Evolutionary conservation across 257 asterid genomes (phyloP), one percentile per base, ranked within the genome.

Genomic region (Phtheirospermum japonicum): DNA sequence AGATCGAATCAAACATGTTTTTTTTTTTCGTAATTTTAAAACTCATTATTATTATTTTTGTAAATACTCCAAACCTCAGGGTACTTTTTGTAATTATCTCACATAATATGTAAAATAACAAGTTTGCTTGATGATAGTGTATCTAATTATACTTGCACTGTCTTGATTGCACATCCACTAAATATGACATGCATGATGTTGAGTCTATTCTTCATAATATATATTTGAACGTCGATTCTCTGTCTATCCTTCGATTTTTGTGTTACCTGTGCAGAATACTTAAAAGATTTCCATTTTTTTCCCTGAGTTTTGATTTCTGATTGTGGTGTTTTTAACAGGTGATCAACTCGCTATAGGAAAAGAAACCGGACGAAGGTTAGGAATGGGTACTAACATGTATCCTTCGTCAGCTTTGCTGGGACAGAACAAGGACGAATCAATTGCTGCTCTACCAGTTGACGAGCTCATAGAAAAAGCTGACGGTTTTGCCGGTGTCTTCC

Each of bases 401-500:
- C 85, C 85, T 0, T 81, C 83, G 5, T 80, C 86, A 2, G 62
- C 86, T 7, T 78, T 81, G 66, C 83, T 81, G 3, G 86, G 86
- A 57, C 86, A 77, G 43, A 71, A 75, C 73, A 81, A 75, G 73
- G 98, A 91, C 34, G 89, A 83, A 64, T 78, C 96, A 14, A 78
- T 86, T 31, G 91, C 95, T 33, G 85, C 79, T 55, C 94, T 91
- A 57, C 98, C 98, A 3, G 85, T 91, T 0, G 98, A 91, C 48
- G 98, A 91, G 69, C 75, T 91, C 71, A 91, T 88, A 23, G 98
- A 88, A 83, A 87, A 87, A 49, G 97, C 96, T 10, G 97, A 91
- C 74, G 98, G 98, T 61, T 91, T 91, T 72, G 96, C 96, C 20
- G 98, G 98, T 40, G 98, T 91, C 1, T 91, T 91, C 76, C 98